Base-by-base conservation (phyloP, 2,329 filamentous ascomycete genomes). In the Colletotrichum spaethianum region DNA sequence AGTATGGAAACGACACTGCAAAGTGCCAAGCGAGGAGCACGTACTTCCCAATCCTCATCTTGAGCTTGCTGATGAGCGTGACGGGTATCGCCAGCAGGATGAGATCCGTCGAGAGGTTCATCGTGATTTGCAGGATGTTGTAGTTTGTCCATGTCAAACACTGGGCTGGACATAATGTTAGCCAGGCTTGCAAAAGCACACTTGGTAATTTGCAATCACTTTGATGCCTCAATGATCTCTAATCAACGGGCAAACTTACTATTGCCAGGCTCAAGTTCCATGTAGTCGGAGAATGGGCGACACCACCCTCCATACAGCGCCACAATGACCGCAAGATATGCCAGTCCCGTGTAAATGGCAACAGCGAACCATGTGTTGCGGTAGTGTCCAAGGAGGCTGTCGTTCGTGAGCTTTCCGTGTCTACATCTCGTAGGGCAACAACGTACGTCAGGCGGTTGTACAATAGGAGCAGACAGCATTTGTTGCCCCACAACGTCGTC, bases 401-500 rank as follows among this genome's bases (percentile, higher is more conserved):
- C 26, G 23, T 31, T 23, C 16, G 59, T 59, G 38, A 72, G 52
- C 26, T 44, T 46, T 62, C n/a, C n/a, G 18, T 14, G 14, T 20
- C 33, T 18, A 23, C 26, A 3, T 16, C 11, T 4, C 2, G 33
- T 20, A 11, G 26, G 57, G 3, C 14, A 2, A 31, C 5, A 6
- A 70, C 70, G 14, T 57, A 73, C 71, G 50, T 44, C 18, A 73
- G 12, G 3, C 71, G 67, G 31, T 62, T 57, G 18, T 71, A 73
- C 6, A 73, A 28, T 7, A 73, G 16, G 36, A 73, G n/a, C 3
- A 73, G 42, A 33, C 71, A 73, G 28, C 62, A 66, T 46, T 73
- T 73, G 12, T 73, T 73, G 6, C 71, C 71, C 71, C 67, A 73
- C 4, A 73, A 46, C 8, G 71, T 73, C 23, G 71, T 73, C 31